Evolutionary conservation across 345 rosid species (phyloP).

Genomic region (Syzygium oleosum): DNA sequence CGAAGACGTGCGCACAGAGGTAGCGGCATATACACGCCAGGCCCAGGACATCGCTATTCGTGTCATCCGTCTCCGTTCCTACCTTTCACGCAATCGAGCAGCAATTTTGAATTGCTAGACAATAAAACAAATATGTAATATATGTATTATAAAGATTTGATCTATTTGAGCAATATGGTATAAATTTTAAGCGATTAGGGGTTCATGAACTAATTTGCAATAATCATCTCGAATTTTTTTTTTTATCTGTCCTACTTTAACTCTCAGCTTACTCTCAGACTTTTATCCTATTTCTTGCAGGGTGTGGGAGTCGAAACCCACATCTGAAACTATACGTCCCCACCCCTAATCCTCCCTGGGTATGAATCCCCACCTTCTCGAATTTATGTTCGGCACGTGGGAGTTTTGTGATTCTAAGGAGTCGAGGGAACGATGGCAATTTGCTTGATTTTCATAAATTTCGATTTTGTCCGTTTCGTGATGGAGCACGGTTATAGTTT

Average conservation of each 20-base stretch:
- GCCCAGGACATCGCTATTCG: background rate
- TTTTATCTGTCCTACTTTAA: no score
- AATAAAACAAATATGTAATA: background rate
- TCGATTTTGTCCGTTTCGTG: rapidly evolving
- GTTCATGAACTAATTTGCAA: background rate
- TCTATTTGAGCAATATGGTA: no score
- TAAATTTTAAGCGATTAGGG: background rate
- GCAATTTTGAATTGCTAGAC: background rate
- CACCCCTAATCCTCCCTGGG: no score
- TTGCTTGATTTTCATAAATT: background rate
- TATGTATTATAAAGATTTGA: no score
- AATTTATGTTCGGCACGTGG: background rate
- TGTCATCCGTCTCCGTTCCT: background rate
- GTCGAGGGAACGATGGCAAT: no score
- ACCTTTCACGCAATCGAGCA: background rate
- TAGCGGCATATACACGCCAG: background rate
- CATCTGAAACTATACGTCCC: no score
- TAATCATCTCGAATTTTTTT: background rate
- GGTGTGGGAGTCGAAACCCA: no score
- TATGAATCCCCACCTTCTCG: background rate
- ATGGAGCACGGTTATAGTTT: background rate
- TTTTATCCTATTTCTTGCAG: no score
- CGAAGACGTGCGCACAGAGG: background rate
- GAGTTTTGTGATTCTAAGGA: background rate
- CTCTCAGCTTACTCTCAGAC: no score